Conservation (phyloP, 2,329 filamentous ascomycete species). For the Colletotrichum gigasporum region DNA sequence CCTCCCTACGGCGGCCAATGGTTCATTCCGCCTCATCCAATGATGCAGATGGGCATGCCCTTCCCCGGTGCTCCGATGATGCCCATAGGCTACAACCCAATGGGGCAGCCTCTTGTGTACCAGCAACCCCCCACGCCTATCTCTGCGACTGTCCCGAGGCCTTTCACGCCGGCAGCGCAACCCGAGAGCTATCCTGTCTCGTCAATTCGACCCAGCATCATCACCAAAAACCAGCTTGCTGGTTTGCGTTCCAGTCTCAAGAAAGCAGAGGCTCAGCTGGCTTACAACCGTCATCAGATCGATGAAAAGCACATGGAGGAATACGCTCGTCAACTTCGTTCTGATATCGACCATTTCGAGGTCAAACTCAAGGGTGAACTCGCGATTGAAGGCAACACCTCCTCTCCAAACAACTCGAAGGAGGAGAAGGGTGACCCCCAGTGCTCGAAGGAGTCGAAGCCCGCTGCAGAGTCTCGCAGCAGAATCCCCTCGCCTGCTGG, state of each 20-base stretch:
- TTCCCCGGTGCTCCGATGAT: conserved; percentile 39
- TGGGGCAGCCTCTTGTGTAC: conserved; percentile 35
- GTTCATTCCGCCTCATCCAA: conserved; percentile 22
- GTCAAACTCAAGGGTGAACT: conserved; percentile 54
- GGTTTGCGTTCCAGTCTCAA: conserved; percentile 62
- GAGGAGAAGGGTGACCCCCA: conserved; percentile 34
- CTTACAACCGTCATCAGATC: conserved; percentile 71
- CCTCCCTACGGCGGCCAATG: conserved; percentile 17
- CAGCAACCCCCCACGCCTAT: conserved; percentile 13
- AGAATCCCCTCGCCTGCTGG: not conserved
- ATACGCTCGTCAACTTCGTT: conserved; percentile 51
- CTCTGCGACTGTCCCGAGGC: not conserved
- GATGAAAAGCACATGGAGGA: conserved; percentile 62
- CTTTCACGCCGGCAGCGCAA: not conserved
- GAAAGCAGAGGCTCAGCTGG: conserved; percentile 66
- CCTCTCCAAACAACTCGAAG: conserved; percentile 47
- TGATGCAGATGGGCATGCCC: conserved; percentile 26
- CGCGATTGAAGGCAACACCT: conserved; percentile 50
- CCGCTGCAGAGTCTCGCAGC: conserved; percentile 1
- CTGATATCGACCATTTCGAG: conserved; percentile 61
- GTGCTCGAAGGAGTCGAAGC: conserved; percentile 28
- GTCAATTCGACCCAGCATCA: conserved; percentile 69
- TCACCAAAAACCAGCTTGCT: conserved; percentile 67
- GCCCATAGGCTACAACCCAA: conserved; percentile 33
- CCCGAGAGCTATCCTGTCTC: conserved; percentile 53